These are phyloP conservation scores for Atkinsonella texensis DNA, from an alignment of 2,329 filamentous ascomycete genomes.

Conservation along the genomic window DNA sequence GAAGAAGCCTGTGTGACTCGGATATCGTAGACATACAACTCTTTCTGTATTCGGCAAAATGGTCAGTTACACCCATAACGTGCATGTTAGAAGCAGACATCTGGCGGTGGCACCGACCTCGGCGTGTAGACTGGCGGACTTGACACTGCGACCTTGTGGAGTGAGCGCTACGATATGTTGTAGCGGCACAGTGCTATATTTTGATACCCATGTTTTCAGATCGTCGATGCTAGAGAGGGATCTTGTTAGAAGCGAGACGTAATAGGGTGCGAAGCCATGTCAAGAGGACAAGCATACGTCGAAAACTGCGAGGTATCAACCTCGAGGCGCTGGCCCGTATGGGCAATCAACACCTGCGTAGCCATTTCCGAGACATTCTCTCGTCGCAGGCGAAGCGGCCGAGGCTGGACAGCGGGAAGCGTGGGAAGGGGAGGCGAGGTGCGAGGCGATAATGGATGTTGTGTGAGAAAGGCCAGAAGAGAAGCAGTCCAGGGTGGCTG, in stretches of 20 bases:
- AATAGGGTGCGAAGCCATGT: background rate
- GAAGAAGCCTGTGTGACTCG: constrained; percentile 51
- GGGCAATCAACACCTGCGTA: constrained; percentile 82
- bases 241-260: background rate
- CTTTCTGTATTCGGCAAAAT: constrained; percentile 40
- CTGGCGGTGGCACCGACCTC: constrained; percentile 47
- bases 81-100: background rate
- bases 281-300: constrained; percentile 39
- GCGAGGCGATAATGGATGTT: background rate
- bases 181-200: constrained; percentile 58
- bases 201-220: constrained; percentile 69
- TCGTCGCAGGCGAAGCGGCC: constrained; percentile 15
- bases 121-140: constrained; percentile 63
- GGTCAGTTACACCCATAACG: background rate
- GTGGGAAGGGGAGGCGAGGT: background rate
- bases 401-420: background rate
- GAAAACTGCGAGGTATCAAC: constrained; percentile 65
- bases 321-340: constrained; percentile 77
- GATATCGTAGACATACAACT: constrained; percentile 88
- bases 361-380: constrained; percentile 59
- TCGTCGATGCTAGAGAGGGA: constrained; percentile 56
- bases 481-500: background rate
- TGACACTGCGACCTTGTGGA: constrained; percentile 70
- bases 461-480: background rate
- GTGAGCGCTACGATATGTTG: constrained; percentile 83